A percentile compares a stretch with the other conserved stretches of the same genome.
Evolutionary conservation across 805 yeast genomes (phyloP).

Genomic region (Saturnispora bothae): DNA sequence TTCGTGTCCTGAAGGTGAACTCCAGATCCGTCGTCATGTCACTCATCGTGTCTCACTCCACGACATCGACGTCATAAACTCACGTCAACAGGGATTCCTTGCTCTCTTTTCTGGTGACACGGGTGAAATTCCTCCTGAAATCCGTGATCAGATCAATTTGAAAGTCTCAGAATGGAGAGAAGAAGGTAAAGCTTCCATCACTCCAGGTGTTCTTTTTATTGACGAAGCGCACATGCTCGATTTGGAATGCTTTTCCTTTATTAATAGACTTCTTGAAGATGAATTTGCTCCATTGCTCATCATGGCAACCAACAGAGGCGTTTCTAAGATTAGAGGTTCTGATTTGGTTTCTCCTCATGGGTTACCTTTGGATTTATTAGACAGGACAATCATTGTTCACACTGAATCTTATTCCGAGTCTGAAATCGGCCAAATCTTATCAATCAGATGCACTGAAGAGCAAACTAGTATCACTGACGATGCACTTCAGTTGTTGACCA

Average conservation of each 20-base stretch:
- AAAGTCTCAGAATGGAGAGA: slow-evolving; percentile 95
- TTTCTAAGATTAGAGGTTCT: slow-evolving; percentile 86
- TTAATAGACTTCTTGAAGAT: slow-evolving; percentile 88
- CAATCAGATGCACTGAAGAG: slow-evolving; percentile 74
- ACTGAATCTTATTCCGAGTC: slow-evolving; percentile 80
- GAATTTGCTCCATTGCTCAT: slow-evolving; percentile 90
- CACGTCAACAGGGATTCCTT: slow-evolving; percentile 73
- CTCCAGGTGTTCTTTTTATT: slow-evolving; percentile 95
- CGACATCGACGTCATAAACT: slow-evolving; percentile 92
- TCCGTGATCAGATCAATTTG: slow-evolving; percentile 40
- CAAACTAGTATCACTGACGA: slow-evolving; percentile 50
- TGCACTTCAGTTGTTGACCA: slow-evolving; percentile 69
- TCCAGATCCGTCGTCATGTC: slow-evolving; percentile 94
- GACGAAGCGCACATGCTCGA: slow-evolving; percentile 99
- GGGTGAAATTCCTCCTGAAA: slow-evolving; percentile 87
- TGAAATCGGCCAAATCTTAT: slow-evolving; percentile 74
- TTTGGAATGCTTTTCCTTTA: slow-evolving; percentile 88
- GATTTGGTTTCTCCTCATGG: slow-evolving; percentile 92
- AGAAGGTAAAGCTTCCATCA: slow-evolving; percentile 95
- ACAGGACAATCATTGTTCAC: slow-evolving; percentile 81
- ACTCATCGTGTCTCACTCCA: slow-evolving; percentile 96
- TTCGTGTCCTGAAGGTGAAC: slow-evolving; percentile 97
- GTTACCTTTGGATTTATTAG: slow-evolving; percentile 88
- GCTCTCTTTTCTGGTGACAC: slow-evolving; percentile 64
- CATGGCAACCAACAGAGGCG: slow-evolving; percentile 91